Evolutionary conservation across 176 grass and related monocot species (phyloP).

Genomic region (Aechmea fasciata): DNA sequence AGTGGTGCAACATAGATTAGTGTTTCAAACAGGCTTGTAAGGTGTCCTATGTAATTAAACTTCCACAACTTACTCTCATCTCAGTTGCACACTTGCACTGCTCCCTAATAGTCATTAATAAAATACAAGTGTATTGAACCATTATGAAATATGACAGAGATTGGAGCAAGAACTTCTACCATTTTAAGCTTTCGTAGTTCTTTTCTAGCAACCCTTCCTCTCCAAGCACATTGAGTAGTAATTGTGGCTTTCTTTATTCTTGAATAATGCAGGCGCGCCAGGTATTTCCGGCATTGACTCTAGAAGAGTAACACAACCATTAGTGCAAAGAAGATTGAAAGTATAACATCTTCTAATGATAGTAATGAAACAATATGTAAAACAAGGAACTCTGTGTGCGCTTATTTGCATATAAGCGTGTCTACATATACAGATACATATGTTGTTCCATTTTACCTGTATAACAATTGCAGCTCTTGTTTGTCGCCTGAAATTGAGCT

Average conservation of each 20-base stretch:
- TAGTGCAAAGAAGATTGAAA: background rate
- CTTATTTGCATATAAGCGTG: no score
- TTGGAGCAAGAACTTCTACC: constrained; percentile 29
- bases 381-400: background rate
- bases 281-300: constrained; percentile 62
- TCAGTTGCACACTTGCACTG: no score
- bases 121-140: constrained; percentile 2
- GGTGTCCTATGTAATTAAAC: no score
- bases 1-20: no score
- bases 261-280: constrained; percentile 47
- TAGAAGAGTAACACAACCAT: constrained; percentile 14
- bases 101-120: no score
- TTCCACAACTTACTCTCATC: no score
- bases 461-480: constrained; percentile 69
- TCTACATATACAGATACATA: no score
- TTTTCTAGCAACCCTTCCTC: constrained; percentile 65
- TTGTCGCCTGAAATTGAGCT: constrained; percentile 56
- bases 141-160: constrained; percentile 10
- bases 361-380: constrained; percentile 16
- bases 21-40: no score
- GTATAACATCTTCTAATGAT: constrained; percentile 6
- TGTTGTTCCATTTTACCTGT: constrained; percentile 38
- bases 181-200: constrained; percentile 78
- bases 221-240: constrained; percentile 81
- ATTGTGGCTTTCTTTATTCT: constrained; percentile 49